Evolutionary conservation across 1,284 basidiomycete species (phyloP).

Genomic region (Microbotryum silenes-acaulis): DNA sequence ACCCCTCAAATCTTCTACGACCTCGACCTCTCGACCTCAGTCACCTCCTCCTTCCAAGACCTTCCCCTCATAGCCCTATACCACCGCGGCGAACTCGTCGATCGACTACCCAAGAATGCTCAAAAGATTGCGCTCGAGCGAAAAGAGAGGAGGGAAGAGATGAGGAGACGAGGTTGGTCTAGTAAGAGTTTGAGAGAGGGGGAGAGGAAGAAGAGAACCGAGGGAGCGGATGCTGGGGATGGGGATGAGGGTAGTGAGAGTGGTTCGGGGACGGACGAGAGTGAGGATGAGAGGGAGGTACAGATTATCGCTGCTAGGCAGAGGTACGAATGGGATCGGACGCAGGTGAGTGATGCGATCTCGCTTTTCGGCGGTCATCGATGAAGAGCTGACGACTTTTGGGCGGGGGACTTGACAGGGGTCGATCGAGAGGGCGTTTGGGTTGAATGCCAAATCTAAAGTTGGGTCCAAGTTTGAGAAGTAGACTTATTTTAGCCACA

Average conservation of each 20-base stretch:
- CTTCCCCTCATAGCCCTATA: constrained; percentile 22
- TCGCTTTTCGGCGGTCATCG: too few species aligned
- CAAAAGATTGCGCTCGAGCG: constrained; percentile 4
- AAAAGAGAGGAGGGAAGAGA: background rate
- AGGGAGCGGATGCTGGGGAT: background rate
- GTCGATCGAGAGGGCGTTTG: constrained; percentile 1
- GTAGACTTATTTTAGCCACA: too few species aligned
- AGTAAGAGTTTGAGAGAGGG: background rate
- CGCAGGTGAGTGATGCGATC: background rate
- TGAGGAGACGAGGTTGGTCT: background rate
- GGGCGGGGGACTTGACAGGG: too few species aligned
- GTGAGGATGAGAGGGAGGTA: constrained; percentile 23
- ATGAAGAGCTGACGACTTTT: too few species aligned
- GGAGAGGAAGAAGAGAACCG: constrained; percentile 1
- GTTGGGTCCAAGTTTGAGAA: too few species aligned
- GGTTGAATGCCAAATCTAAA: background rate
- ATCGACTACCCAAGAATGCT: constrained; percentile 10
- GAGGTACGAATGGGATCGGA: constrained; percentile 21
- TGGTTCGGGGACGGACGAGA: background rate
- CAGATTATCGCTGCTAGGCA: constrained; percentile 6
- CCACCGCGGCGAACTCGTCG: constrained; percentile 6
- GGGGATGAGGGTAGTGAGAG: constrained; percentile 8
- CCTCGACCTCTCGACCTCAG: constrained; percentile 16
- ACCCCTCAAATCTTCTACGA: constrained; percentile 24
- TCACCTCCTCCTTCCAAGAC: constrained; percentile 10